Conservation (phyloP, 2,329 filamentous ascomycete genomes). For the Cytospora paraplurivora region DNA sequence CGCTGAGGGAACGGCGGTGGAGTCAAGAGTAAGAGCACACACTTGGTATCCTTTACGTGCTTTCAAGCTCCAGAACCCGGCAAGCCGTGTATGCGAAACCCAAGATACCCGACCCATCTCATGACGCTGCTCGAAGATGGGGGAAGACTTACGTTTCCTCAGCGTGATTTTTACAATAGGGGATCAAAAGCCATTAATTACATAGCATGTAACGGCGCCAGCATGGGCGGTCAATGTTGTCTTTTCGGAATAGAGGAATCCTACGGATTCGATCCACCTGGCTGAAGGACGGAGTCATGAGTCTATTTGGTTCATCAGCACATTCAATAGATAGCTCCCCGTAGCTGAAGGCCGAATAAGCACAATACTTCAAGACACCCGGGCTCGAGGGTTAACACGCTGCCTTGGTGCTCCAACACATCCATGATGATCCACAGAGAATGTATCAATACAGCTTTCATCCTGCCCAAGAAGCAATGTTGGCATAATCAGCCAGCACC, state of each 20-base stretch:
- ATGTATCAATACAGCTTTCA: too few relatives aligned
- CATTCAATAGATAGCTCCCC: too few relatives aligned
- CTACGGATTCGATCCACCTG: neutral
- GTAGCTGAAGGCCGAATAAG: too few relatives aligned
- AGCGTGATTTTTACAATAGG: conserved; percentile 17
- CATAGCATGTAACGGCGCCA: conserved; percentile 9
- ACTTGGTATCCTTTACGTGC: neutral
- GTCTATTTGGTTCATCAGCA: too few relatives aligned
- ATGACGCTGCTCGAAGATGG: conserved; percentile 1
- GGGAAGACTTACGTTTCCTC: conserved; percentile 19
- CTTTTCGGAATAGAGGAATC: neutral
- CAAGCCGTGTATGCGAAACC: neutral
- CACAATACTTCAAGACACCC: too few relatives aligned
- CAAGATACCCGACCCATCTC: conserved; percentile 14
- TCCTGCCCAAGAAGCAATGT: too few relatives aligned
- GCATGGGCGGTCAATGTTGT: neutral
- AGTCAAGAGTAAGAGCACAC: conserved; percentile 49
- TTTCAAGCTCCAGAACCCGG: neutral
- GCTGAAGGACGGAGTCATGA: too few relatives aligned
- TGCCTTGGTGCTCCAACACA: too few relatives aligned
- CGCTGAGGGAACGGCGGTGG: conserved; percentile 81
- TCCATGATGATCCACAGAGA: too few relatives aligned
- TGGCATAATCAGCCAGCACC: too few relatives aligned
- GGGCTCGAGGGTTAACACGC: too few relatives aligned
- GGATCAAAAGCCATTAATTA: conserved; percentile 7